phyloP scores from a whole-genome alignment of 371 early-diverging fungal genomes.

The Cladochytrium tenue region DNA sequence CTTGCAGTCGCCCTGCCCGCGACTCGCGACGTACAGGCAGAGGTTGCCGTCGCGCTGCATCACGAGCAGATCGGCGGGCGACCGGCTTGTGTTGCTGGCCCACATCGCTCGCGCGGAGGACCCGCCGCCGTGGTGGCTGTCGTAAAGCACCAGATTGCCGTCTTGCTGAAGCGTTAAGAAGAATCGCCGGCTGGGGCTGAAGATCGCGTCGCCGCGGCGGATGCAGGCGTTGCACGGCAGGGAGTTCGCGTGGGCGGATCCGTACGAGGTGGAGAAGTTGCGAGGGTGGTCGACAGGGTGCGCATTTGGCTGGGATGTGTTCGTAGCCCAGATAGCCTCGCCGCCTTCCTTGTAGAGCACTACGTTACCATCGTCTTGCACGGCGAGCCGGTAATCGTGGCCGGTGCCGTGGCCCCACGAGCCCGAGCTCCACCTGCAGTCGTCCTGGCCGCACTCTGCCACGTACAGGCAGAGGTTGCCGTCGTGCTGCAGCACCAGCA shows the following conservation, averaged over 20 bases:
- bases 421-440: background rate
- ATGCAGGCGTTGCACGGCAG: background rate
- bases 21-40: background rate
- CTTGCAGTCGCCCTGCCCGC: background rate
- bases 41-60: background rate
- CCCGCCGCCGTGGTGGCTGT: background rate
- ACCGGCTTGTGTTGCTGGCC: background rate
- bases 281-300: background rate
- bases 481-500: background rate
- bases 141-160: background rate
- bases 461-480: background rate
- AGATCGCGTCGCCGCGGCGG: background rate
- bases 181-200: background rate
- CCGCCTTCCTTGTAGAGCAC: background rate
- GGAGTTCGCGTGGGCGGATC: background rate
- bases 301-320: background rate
- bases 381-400: background rate
- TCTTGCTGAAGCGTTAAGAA: background rate
- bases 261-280: background rate
- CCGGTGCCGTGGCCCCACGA: background rate
- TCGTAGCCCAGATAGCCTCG: background rate
- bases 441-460: background rate
- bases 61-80: background rate
- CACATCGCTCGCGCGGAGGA: background rate
- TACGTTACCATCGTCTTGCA: background rate